Evolutionary conservation across 805 yeast genomes (phyloP).

Genomic region (Dipodascus geniculatus): DNA sequence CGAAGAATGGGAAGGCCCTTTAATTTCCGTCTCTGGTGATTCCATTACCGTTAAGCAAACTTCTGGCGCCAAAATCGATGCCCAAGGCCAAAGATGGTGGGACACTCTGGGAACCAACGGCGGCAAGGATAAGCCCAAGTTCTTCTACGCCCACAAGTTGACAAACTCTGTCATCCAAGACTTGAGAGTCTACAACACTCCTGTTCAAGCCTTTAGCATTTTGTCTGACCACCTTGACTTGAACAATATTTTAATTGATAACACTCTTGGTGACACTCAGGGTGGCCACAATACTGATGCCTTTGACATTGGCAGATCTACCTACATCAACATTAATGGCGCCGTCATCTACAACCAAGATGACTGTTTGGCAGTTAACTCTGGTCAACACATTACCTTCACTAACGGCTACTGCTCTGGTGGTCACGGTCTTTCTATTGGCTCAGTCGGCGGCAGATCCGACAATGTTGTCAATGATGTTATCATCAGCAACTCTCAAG

Average conservation of each 20-base stretch:
- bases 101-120: not conserved
- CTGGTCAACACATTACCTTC: not conserved
- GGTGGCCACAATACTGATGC: not conserved
- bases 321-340: not conserved
- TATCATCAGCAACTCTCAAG: not conserved
- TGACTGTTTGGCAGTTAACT: not conserved
- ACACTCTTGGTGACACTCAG: not conserved
- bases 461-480: not conserved
- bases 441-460: not conserved
- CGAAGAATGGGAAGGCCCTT: not conserved
- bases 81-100: not conserved
- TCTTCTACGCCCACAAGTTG: not conserved
- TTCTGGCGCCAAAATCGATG: not conserved
- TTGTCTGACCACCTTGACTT: not conserved
- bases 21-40: not conserved
- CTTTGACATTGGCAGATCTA: not conserved
- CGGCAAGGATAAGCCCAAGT: not conserved
- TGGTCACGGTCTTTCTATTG: constrained; percentile 1
- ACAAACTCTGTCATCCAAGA: not conserved
- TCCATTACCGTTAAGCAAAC: not conserved
- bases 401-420: not conserved
- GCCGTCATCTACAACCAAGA: not conserved
- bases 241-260: not conserved
- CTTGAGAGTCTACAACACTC: not conserved
- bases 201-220: constrained; percentile 1